Evolutionary conservation across 768 basidiomycete genomes (phyloP), one percentile per base, ranked within the genome.

Genomic region (Lentinula guzmanii): DNA sequence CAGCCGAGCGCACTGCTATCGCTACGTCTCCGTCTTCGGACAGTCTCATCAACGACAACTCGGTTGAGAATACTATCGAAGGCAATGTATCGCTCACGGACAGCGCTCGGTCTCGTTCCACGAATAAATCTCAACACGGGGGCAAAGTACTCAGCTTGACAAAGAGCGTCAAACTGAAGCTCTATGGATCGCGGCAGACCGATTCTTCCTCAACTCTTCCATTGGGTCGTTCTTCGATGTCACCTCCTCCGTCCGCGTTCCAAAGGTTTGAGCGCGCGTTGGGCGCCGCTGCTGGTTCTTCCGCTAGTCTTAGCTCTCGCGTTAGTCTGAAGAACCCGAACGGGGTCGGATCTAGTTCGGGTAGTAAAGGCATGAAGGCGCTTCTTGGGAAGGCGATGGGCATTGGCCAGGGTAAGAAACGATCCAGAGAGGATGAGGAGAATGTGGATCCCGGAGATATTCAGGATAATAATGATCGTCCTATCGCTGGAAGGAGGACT

Each of bases 401-500:
- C 18, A 48, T 59, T 4, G 21, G 58, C 1, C 50, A 59, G 58
- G 58, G 58, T 28, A 18, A 41, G 33, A 59, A 59, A 45, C 37
- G 58, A 33, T 59, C 46, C 6, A 48, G 58, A 33, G 58, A 59
- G 21, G 58, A 59, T 1, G 54, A 56, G 11, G 58, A 59, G 18
- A 59, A 59, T 33, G 33, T 59, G 4, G 45, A 37, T 46, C 43
- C 43, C 8, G 58, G 33, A 10, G 10, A 48, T 13, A 33, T 21
- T 15, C 15, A 59, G n/a, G 48, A 59, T 18, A 15, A 15, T 3
- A 15, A 9, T 10, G 45, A 59, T 37, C 31, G 58, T 33, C 58
- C 58, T 15, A 59, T 59, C 58, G 48, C 33, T 18, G 58, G 58
- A 34, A 37, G 58, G 34, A 59, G 58, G n/a, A 59, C 42, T 15